phyloP scores from a whole-genome alignment of 345 rosid species.

The Moringa oleifera region DNA sequence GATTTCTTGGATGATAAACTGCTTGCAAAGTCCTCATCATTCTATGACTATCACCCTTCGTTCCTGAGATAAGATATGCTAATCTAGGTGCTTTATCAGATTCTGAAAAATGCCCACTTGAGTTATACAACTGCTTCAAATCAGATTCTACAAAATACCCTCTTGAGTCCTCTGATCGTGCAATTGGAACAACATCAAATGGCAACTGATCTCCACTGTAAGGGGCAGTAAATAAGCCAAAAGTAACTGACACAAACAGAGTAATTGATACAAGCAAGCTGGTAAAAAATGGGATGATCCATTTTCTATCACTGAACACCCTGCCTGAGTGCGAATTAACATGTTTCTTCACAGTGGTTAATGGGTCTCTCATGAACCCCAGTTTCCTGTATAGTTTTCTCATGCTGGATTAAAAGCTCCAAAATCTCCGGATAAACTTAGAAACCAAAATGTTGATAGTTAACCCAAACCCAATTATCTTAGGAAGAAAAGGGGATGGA shows the following conservation, averaged over 20 bases:
- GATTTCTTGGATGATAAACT: constrained; percentile 93
- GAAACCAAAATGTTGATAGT: background rate
- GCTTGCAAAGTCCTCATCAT: constrained; percentile 94
- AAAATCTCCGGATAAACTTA: constrained; percentile 1
- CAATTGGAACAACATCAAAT: constrained; percentile 38
- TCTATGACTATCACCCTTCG: constrained; percentile 89
- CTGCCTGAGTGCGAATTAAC: constrained; percentile 58
- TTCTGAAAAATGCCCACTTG: constrained; percentile 13
- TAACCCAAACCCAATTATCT: constrained; percentile 14
- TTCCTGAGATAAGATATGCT: constrained; percentile 90
- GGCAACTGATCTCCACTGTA: constrained; percentile 43
- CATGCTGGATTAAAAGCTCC: constrained; percentile 23
- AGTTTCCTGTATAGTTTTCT: constrained; percentile 44
- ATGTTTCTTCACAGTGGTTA: constrained; percentile 46
- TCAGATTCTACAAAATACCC: constrained; percentile 73
- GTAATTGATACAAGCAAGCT: constrained; percentile 70
- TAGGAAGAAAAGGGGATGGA: constrained; percentile 12
- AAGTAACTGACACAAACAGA: constrained; percentile 43
- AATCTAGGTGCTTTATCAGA: constrained; percentile 67
- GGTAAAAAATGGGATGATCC: constrained; percentile 74
- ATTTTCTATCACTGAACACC: constrained; percentile 65
- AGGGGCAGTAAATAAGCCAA: constrained; percentile 36
- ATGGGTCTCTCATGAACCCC: constrained; percentile 32
- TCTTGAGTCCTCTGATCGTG: constrained; percentile 44
- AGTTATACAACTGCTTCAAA: constrained; percentile 32